These are phyloP conservation scores for Phytophthora kernoviae DNA, from an alignment of 352 stramenopile genomes.

Conservation along the genomic window DNA sequence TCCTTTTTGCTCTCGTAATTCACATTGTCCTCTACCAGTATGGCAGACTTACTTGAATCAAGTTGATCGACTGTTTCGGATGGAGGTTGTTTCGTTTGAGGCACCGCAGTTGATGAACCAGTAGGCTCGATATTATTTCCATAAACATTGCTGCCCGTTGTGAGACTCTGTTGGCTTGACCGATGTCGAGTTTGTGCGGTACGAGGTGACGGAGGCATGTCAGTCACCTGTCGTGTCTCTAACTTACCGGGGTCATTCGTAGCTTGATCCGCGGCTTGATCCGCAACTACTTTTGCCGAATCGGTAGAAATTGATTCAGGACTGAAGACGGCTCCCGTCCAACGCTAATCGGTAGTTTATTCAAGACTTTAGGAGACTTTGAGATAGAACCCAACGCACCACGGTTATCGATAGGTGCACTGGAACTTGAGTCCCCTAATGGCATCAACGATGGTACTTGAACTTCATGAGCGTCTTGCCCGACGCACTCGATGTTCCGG, in stretches of 20 bases:
- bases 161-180: conserved; percentile 4
- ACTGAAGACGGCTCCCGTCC: not conserved
- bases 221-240: not conserved
- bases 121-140: not conserved
- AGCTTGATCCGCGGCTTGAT: not conserved
- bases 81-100: not conserved
- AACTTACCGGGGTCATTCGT: not conserved
- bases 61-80: not conserved
- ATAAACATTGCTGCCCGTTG: not conserved
- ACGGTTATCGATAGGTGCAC: not conserved
- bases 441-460: conserved; percentile 6
- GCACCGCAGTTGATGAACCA: not conserved
- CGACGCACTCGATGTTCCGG: conserved; percentile 1
- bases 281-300: not conserved
- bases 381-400: not conserved
- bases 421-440: not conserved
- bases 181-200: not conserved
- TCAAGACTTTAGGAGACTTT: conserved; percentile 13
- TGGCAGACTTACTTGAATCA: not conserved
- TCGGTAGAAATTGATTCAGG: not conserved
- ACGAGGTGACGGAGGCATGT: not conserved
- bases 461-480: conserved; percentile 15
- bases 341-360: conserved; percentile 1
- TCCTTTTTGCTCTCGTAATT: not conserved
- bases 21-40: not conserved